phyloP scores from a whole-genome alignment of 345 rosid genomes.

The Hibiscus syriacus region DNA sequence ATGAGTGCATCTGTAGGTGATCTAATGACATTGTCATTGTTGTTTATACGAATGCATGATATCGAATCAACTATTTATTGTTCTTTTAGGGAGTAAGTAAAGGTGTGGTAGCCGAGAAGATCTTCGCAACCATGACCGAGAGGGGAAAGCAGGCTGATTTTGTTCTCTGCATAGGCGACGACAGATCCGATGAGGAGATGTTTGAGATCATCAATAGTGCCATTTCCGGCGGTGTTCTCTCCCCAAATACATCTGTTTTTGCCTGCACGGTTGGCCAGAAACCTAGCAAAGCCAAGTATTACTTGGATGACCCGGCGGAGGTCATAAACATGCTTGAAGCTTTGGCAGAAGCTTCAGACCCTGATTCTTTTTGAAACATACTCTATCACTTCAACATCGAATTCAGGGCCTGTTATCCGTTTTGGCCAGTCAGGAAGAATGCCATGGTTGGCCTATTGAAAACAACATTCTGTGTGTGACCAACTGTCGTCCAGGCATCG shows the following conservation, averaged over 20 bases:
- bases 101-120: constrained; percentile 54
- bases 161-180: constrained; percentile 66
- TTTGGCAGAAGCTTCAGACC: constrained; percentile 54
- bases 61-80: constrained; percentile 1
- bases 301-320: constrained; percentile 56
- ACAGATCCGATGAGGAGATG: constrained; percentile 75
- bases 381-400: background rate
- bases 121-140: constrained; percentile 40
- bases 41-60: background rate
- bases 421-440: background rate
- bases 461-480: no score
- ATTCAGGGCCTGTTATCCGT: constrained; percentile 3
- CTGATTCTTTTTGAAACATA: constrained; percentile 22
- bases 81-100: constrained; percentile 51
- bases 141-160: constrained; percentile 46
- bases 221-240: constrained; percentile 27
- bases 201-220: constrained; percentile 51
- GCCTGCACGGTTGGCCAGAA: constrained; percentile 95
- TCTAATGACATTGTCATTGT: background rate
- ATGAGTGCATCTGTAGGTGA: no score
- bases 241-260: constrained; percentile 41
- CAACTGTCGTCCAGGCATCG: constrained; percentile 6
- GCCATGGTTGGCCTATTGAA: background rate
- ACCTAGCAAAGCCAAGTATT: constrained; percentile 96
- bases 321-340: constrained; percentile 54